Conservation (phyloP, 129 eudicot genomes). For the Tagetes erecta region DNA sequence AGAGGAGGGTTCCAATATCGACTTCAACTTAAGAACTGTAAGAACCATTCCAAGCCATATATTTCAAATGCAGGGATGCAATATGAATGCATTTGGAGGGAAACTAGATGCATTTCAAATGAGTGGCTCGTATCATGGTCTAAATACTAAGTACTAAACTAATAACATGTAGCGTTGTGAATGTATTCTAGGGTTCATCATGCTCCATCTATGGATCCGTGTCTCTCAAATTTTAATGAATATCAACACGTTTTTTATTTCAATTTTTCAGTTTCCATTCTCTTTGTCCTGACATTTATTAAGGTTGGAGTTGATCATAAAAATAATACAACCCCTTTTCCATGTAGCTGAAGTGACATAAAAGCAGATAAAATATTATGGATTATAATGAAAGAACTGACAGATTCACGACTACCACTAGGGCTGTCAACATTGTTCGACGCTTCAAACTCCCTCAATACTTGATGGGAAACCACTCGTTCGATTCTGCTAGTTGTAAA, state of each 20-base stretch:
- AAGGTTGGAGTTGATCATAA: not conserved
- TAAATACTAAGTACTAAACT: too few species aligned
- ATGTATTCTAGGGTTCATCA: too few species aligned
- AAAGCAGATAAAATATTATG: not conserved
- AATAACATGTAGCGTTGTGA: too few species aligned
- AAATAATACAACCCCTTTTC: not conserved
- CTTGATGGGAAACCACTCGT: too few species aligned
- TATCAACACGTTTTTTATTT: not conserved
- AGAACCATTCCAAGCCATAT: not conserved
- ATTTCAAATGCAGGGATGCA: not conserved
- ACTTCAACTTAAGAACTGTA: not conserved
- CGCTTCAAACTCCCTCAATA: too few species aligned
- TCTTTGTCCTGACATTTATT: not conserved
- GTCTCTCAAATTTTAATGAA: not conserved
- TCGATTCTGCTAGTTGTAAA: too few species aligned
- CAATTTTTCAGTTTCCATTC: not conserved
- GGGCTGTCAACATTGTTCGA: too few species aligned
- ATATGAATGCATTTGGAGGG: not conserved
- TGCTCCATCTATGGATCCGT: too few species aligned
- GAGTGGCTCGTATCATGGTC: not conserved
- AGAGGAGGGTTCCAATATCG: not conserved
- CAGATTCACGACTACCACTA: not conserved
- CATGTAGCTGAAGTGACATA: not conserved
- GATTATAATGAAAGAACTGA: not conserved
- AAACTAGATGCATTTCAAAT: not conserved